Evolutionary conservation across 2,329 filamentous ascomycete genomes (phyloP), one percentile per base, ranked within the genome.

Genomic region (Ophiosphaerella korrae): DNA sequence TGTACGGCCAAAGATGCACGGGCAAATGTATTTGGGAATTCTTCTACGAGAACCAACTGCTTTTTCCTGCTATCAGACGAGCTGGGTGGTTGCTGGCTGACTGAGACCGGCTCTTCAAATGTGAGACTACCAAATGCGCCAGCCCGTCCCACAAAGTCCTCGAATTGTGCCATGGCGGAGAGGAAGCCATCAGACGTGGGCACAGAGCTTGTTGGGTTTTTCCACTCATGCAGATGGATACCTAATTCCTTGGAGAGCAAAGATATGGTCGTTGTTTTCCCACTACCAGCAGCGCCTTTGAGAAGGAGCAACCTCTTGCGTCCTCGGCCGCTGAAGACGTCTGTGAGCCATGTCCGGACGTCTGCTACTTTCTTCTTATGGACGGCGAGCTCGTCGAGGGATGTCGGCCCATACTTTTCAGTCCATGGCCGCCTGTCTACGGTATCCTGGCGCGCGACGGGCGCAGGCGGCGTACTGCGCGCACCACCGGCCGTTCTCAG

Each of bases 301-400:
- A 99, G 79, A 24, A 99, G 80, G 50, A 97, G 81, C 50, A 97
- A 70, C 53, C 89, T 84, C 78, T 96, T 86, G 46, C 72, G 74
- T 47, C 73, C 71, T 39, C 68, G 75, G 37, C 90, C 89, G 23
- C 75, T 72, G 55, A 91, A 82, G 14, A 91, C 89, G 66, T 87
- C 84, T 37, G 89, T 84, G 31, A 99, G 77, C 92, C 94, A 97
- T 51, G 77, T 81, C 51, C 86, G 84, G 39, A 97, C 92, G 74
- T 97, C 92, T 2, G 84, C 77, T 5, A 97, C 89, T 73, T 99
- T 99, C 64, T 85, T 94, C 78, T 95, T 97, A 73, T 99, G 92
- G 14, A 99, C 93, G 0, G 89, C 93, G 39, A 99, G 78, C 75
- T 97, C 93, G 13, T 92, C 86, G 11, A 97, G 72, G 60, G 83